A percentile compares a stretch with the other conserved stretches of the same genome.
These are phyloP conservation scores for Cryptosporidium viatorum DNA, from an alignment of 169 alveolate genomes.

Conservation along the genomic window DNA sequence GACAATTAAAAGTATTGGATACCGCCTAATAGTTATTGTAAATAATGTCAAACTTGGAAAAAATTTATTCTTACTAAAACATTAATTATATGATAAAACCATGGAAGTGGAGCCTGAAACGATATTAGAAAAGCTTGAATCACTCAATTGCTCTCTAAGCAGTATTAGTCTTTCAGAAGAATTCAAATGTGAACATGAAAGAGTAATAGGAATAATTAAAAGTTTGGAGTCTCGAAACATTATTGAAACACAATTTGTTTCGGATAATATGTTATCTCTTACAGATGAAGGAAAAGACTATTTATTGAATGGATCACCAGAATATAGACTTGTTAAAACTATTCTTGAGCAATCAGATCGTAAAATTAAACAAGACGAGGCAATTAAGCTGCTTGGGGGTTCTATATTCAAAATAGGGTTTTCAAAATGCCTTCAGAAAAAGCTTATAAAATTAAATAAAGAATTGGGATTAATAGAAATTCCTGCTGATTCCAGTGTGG, in stretches of 20 bases:
- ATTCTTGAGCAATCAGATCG: neutral
- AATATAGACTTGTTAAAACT: slow-evolving; percentile 77
- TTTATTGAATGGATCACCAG: slow-evolving; percentile 83
- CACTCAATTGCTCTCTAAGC: neutral
- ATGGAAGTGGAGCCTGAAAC: slow-evolving; percentile 42
- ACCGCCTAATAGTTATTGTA: neutral
- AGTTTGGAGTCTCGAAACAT: slow-evolving; percentile 83
- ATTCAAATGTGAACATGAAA: slow-evolving; percentile 80
- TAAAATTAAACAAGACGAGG: slow-evolving; percentile 20
- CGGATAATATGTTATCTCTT: slow-evolving; percentile 75
- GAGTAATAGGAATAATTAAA: slow-evolving; percentile 82
- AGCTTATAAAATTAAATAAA: slow-evolving; percentile 37
- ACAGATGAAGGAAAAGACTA: slow-evolving; percentile 83
- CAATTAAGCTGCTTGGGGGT: neutral
- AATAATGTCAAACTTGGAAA: neutral
- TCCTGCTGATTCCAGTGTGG: neutral
- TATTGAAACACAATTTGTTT: slow-evolving; percentile 79
- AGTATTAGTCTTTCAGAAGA: slow-evolving; percentile 48
- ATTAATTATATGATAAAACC: neutral
- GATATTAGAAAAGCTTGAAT: slow-evolving; percentile 34
- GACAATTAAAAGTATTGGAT: neutral
- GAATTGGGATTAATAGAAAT: slow-evolving; percentile 40
- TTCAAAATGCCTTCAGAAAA: slow-evolving; percentile 65
- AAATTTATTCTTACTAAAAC: neutral
- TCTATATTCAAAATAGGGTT: slow-evolving; percentile 48